phyloP scores from a whole-genome alignment of 2,329 filamentous ascomycete genomes.

The Parafenestella ontariensis region DNA sequence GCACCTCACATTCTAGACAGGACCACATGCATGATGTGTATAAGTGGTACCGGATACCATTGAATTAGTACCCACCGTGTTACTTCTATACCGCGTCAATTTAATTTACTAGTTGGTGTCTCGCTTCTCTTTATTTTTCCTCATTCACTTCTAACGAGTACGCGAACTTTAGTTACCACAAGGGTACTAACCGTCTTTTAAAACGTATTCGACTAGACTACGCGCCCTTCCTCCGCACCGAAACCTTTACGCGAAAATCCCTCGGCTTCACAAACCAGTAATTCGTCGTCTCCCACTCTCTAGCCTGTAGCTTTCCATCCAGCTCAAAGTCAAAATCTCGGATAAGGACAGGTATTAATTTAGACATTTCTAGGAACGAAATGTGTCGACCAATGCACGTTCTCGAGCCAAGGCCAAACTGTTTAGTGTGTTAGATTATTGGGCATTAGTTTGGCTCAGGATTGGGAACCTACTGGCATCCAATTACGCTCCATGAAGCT shows the following conservation, averaged over 20 bases:
- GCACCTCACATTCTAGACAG: slow-evolving; percentile 47
- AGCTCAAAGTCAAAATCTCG: slow-evolving; percentile 10
- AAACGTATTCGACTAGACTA: not conserved
- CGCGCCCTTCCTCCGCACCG: not conserved
- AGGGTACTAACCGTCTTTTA: not conserved
- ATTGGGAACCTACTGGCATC: slow-evolving; percentile 23
- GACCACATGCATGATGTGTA: not conserved
- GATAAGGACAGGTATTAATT: slow-evolving; percentile 12
- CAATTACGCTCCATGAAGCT: slow-evolving; percentile 25
- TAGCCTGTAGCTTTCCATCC: slow-evolving; percentile 8
- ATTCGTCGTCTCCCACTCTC: slow-evolving; percentile 15
- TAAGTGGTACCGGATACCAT: not conserved
- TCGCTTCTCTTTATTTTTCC: too few species aligned
- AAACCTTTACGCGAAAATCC: not conserved
- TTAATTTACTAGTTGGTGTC: too few species aligned
- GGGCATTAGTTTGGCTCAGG: not conserved
- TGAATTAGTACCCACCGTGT: not conserved
- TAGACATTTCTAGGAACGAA: slow-evolving; percentile 13
- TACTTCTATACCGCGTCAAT: not conserved
- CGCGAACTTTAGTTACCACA: too few species aligned
- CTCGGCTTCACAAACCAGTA: slow-evolving; percentile 23
- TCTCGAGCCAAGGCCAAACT: slow-evolving; percentile 22
- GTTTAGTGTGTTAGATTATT: not conserved
- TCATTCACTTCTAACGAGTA: too few species aligned
- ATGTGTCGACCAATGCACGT: slow-evolving; percentile 19